phyloP scores from a whole-genome alignment of 192 early-diverging fungal genomes.

The Rhizophagus sp. region DNA sequence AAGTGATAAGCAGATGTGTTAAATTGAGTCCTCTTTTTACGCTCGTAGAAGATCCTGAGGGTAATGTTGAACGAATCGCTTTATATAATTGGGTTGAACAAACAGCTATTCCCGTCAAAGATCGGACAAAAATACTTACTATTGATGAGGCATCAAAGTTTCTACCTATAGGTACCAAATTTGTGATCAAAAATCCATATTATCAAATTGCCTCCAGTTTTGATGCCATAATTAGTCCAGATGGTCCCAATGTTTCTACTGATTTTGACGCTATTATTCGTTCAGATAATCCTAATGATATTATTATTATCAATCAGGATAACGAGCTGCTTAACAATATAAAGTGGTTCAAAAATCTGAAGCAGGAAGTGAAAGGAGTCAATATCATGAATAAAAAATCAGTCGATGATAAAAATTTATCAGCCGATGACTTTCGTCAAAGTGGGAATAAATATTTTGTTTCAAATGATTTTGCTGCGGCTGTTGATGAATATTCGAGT shows the following conservation, averaged over 20 bases:
- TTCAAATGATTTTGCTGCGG: neutral
- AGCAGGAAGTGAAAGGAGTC: neutral
- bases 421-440: neutral
- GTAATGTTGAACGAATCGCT: neutral
- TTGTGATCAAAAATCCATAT: neutral
- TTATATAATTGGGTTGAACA: constrained; percentile 10
- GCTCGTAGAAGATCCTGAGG: constrained; percentile 6
- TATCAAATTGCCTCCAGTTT: neutral
- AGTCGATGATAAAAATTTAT: neutral
- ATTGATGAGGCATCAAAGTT: neutral
- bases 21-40: neutral
- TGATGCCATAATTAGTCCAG: neutral
- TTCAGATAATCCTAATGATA: neutral
- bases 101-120: neutral
- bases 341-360: neutral
- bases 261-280: neutral
- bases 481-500: neutral
- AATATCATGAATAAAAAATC: neutral
- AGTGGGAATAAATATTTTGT: constrained; percentile 1
- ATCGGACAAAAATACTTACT: neutral
- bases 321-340: neutral
- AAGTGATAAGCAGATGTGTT: neutral
- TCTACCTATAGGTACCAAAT: neutral
- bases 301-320: neutral
- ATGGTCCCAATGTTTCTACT: neutral